These are phyloP conservation scores for Oenanthe sinensis DNA, from an alignment of 129 eudicot genomes.

Conservation along the genomic window DNA sequence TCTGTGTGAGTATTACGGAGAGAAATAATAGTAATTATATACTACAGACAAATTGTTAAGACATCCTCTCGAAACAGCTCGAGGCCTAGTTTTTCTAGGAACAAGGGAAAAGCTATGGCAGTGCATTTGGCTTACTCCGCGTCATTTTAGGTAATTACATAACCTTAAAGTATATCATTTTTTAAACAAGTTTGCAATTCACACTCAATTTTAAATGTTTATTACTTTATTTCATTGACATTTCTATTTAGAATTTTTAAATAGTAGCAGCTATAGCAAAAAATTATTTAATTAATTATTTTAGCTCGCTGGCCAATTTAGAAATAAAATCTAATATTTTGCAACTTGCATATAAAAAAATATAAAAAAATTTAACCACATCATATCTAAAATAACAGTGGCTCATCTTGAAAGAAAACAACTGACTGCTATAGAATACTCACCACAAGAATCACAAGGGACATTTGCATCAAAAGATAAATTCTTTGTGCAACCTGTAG, in stretches of 20 bases:
- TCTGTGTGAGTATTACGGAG: not conserved
- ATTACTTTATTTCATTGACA: not conserved
- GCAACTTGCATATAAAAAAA: not conserved
- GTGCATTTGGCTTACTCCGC: not conserved
- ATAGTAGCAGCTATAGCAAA: not conserved
- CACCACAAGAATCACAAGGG: conserved; percentile 84
- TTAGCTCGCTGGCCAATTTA: not conserved
- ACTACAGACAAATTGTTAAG: not conserved
- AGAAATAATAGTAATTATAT: not conserved
- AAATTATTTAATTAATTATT: not conserved
- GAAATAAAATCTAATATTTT: not conserved
- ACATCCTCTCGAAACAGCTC: not conserved
- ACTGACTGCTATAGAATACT: conserved; percentile 24
- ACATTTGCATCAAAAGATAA: conserved; percentile 62
- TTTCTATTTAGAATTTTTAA: not conserved
- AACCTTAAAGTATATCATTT: not conserved
- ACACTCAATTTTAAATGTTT: not conserved
- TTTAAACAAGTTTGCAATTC: not conserved
- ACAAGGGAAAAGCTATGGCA: not conserved
- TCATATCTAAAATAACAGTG: too few species aligned
- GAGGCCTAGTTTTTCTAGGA: not conserved
- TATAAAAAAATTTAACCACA: not conserved
- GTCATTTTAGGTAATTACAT: not conserved
- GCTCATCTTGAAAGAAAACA: not conserved
- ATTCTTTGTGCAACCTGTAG: conserved; percentile 82